phyloP scores from a whole-genome alignment of 495 filamentous ascomycete genomes.

The Hypoxylon rickii region DNA sequence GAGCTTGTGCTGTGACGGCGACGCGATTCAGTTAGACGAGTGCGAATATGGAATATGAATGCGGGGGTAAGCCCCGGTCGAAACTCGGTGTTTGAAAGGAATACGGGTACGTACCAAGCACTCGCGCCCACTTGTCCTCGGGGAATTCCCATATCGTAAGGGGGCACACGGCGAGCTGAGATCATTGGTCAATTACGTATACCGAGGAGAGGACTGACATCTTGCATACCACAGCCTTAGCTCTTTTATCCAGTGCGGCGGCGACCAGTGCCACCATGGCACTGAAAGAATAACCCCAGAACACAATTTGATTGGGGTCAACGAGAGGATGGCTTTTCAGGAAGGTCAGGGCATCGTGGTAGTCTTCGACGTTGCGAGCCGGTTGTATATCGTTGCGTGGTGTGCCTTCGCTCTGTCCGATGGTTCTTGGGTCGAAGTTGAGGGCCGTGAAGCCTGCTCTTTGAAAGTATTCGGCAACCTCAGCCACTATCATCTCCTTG shows the following conservation, averaged over 20 bases:
- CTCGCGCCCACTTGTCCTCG: too few species aligned
- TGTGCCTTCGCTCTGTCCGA: slow-evolving; percentile 46
- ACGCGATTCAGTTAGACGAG: too few species aligned
- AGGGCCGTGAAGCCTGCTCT: slow-evolving; percentile 41
- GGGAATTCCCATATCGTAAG: too few species aligned
- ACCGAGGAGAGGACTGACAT: too few species aligned
- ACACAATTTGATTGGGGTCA: slow-evolving; percentile 41
- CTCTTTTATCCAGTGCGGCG: slow-evolving; percentile 15
- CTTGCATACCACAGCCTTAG: too few species aligned
- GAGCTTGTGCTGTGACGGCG: slow-evolving; percentile 2
- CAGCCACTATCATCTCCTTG: slow-evolving; percentile 44
- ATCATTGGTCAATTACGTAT: too few species aligned
- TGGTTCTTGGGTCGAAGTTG: slow-evolving; percentile 47
- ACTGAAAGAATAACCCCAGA: slow-evolving; percentile 56
- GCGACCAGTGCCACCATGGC: slow-evolving; percentile 18
- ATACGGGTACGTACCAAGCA: too few species aligned
- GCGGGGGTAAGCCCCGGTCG: not conserved
- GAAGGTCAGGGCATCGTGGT: slow-evolving; percentile 47
- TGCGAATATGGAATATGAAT: too few species aligned
- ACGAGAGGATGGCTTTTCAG: slow-evolving; percentile 29
- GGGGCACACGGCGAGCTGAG: too few species aligned
- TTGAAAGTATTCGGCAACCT: slow-evolving; percentile 47
- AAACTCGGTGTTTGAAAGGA: too few species aligned
- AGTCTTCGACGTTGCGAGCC: slow-evolving; percentile 40
- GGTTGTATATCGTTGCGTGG: slow-evolving; percentile 51